A percentile compares a stretch with the other conserved stretches of the same genome.
These are phyloP conservation scores for Rhodotorula sphaerocarpa DNA, from an alignment of 768 basidiomycete genomes.

Conservation along the genomic window DNA sequence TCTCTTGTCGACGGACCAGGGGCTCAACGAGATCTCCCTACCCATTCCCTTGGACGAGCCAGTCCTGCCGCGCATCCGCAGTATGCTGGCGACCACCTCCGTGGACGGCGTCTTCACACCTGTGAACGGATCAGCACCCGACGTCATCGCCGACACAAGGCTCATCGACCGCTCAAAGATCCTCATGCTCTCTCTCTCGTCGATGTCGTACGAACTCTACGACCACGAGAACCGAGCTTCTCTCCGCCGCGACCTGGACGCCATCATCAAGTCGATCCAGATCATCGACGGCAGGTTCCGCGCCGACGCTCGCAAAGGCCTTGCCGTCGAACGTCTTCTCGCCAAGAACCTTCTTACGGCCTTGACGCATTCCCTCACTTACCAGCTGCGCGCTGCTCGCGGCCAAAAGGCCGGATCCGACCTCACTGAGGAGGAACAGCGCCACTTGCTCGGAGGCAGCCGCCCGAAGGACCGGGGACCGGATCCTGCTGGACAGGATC, in stretches of 20 bases:
- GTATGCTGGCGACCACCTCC: not conserved
- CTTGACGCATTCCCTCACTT: slow-evolving; percentile 5
- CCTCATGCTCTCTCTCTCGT: slow-evolving; percentile 8
- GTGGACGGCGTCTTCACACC: slow-evolving; percentile 4
- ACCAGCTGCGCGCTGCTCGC: slow-evolving; percentile 11
- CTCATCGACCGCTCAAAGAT: slow-evolving; percentile 9
- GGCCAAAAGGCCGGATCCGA: slow-evolving; percentile 1
- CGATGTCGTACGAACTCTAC: not conserved
- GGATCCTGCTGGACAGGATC: no score
- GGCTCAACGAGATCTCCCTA: not conserved
- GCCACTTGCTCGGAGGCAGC: no score
- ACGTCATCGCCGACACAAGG: not conserved
- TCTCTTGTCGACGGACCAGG: not conserved
- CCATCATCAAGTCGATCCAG: not conserved
- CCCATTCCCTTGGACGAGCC: not conserved
- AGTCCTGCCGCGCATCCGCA: not conserved
- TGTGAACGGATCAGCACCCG: not conserved
- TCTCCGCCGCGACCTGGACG: not conserved
- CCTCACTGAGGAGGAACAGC: not conserved
- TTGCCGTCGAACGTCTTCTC: slow-evolving; percentile 17
- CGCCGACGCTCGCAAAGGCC: slow-evolving; percentile 15
- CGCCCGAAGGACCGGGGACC: no score
- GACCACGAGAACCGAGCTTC: not conserved
- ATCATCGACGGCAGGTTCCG: not conserved
- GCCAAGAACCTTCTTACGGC: slow-evolving; percentile 20